Evolutionary conservation across 306 rosid species (phyloP).

Genomic region (Ormosia emarginata): DNA sequence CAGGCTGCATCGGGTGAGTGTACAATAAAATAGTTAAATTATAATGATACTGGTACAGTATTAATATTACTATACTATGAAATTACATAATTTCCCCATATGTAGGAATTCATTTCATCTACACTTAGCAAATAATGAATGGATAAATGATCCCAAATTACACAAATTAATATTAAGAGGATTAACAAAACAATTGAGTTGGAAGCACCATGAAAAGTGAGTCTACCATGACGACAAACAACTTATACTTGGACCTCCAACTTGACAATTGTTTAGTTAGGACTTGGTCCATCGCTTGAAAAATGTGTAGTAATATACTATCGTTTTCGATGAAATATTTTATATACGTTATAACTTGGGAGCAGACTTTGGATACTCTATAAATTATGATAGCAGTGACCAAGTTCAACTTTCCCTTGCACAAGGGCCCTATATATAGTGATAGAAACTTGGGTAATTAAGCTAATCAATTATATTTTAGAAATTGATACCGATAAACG

Average conservation of each 20-base stretch:
- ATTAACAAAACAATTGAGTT: background rate
- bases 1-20: too few species aligned
- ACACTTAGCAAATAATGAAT: background rate
- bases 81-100: background rate
- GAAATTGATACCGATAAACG: background rate
- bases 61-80: too few species aligned
- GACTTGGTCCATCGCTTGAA: conserved; percentile 24
- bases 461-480: conserved; percentile 12
- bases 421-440: conserved; percentile 17
- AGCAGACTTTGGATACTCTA: conserved; percentile 39
- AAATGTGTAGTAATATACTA: background rate
- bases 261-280: background rate
- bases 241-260: conserved; percentile 29
- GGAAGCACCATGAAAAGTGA: background rate
- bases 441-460: conserved; percentile 23
- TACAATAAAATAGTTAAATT: background rate
- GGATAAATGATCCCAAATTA: background rate
- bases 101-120: background rate
- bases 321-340: conserved; percentile 20
- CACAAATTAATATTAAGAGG: background rate
- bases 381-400: conserved; percentile 17
- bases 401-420: conserved; percentile 15
- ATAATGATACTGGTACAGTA: too few species aligned
- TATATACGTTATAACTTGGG: background rate
- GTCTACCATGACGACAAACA: background rate